Evolutionary conservation across 495 filamentous ascomycete species (phyloP), one percentile per base, ranked within the genome.

Genomic region (Penicillium cataractarum): DNA sequence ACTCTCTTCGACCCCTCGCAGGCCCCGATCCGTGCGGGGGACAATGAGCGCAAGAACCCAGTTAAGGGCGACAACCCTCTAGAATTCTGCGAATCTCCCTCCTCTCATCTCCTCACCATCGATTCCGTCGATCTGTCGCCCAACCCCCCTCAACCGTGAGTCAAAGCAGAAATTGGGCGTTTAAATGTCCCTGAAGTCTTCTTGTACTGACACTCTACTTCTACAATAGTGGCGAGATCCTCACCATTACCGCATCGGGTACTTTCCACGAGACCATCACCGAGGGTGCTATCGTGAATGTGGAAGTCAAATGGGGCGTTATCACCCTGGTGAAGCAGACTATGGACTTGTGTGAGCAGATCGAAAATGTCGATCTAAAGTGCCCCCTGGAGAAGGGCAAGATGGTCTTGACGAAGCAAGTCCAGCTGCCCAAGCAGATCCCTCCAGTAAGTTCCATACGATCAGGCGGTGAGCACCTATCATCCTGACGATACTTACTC

Each of bases 271-370:
- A 94, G 60, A 67, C 74, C 13, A 82, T 99, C 60, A 82, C 84
- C n/a, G 71, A 91, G 39, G 93, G 91, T 55, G 90, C 96, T 42
- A 88, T 87, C 60, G 87, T 97, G 35, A 80, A 88, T 31, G 73
- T 99, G 32, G 82, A 87, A 58, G 93, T 98, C 78, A 97, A 97
- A 76, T 99, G 94, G 74, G 95, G 76, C 27, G 79, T 96, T 67
- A 97, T 99, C 72, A 90, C 87, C 51, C 82, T 99, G 58, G 84
- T 99, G 75, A 89, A 84, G 67, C 89, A 90, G 58, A 79, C 76
- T 58, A 86, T 88, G 67, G 88, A 96, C 72, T 84, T 98, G 13
- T 99, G 95, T 78, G 90, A 97, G 22, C 85, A 96, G 75, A 86
- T 96, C 60, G 76, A 83, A 67, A 92, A 97, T 55, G 91, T 97